A percentile compares a stretch with the other conserved stretches of the same genome.
Evolutionary conservation across 768 basidiomycete genomes (phyloP).

Genomic region (Mycena polygramma): DNA sequence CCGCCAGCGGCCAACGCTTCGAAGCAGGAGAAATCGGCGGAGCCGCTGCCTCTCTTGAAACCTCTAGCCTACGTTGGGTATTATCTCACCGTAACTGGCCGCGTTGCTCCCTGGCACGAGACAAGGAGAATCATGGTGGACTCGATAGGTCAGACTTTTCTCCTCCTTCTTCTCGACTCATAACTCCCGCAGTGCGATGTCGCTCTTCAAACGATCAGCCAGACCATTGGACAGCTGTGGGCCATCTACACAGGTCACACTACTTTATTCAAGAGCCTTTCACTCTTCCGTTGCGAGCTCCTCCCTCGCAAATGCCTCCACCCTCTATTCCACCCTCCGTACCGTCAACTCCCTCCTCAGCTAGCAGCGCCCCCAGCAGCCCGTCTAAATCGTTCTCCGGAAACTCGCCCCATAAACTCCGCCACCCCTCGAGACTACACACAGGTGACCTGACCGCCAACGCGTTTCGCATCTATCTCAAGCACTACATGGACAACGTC

Average conservation of each 20-base stretch:
- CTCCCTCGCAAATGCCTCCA: conserved; percentile 11
- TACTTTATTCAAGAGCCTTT: conserved; percentile 69
- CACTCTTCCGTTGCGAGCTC: conserved; percentile 52
- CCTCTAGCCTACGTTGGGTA: conserved; percentile 28
- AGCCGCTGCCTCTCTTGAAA: conserved; percentile 14
- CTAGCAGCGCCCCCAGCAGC: conserved; percentile 26
- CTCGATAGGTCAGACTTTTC: conserved; percentile 59
- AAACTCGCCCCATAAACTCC: conserved; percentile 60
- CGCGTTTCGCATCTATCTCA: conserved; percentile 81
- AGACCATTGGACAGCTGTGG: conserved; percentile 66
- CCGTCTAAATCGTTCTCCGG: conserved; percentile 3
- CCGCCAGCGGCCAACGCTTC: conserved; percentile 44
- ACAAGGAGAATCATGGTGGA: conserved; percentile 48
- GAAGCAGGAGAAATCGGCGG: conserved; percentile 35
- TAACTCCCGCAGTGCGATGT: conserved; percentile 55
- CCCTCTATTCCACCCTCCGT: background rate
- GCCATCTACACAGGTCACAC: conserved; percentile 62
- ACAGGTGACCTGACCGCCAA: conserved; percentile 77
- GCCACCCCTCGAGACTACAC: conserved; percentile 80
- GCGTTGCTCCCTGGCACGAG: conserved; percentile 19
- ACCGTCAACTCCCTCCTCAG: conserved; percentile 14
- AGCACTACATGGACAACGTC: conserved; percentile 82
- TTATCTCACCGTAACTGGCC: conserved; percentile 37
- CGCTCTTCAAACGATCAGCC: conserved; percentile 70
- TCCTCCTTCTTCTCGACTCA: conserved; percentile 1